phyloP scores from a whole-genome alignment of 768 basidiomycete species.

The Boletus edulis region DNA sequence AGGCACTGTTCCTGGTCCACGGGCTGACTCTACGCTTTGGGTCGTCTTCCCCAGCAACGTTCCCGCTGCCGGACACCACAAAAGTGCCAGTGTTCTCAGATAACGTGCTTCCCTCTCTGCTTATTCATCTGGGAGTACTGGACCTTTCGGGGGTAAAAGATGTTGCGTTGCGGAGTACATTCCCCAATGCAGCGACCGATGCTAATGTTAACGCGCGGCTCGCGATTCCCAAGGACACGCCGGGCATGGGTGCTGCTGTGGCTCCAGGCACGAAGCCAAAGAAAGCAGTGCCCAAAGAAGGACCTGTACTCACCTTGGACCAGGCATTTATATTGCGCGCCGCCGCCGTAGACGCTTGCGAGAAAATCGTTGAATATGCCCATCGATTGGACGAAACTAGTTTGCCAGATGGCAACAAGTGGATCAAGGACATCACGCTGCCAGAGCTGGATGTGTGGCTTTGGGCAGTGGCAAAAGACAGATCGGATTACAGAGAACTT shows the following conservation, averaged over 20 bases:
- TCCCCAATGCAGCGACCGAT: conserved; percentile 44
- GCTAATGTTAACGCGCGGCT: conserved; percentile 43
- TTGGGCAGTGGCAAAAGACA: conserved; percentile 81
- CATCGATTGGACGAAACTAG: conserved; percentile 29
- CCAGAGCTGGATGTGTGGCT: conserved; percentile 74
- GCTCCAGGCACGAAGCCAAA: conserved; percentile 14
- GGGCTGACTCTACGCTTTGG: conserved; percentile 68
- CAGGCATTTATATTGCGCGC: conserved; percentile 77
- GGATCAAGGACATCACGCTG: conserved; percentile 56
- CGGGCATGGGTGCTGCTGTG: neutral
- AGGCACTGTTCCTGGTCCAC: conserved; percentile 80
- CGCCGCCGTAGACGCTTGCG: conserved; percentile 77
- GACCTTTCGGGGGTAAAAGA: conserved; percentile 51
- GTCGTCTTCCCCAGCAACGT: conserved; percentile 46
- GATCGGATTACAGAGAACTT: conserved; percentile 64
- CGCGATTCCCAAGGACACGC: conserved; percentile 21
- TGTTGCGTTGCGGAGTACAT: conserved; percentile 43
- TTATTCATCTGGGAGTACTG: conserved; percentile 73
- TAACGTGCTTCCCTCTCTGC: conserved; percentile 81
- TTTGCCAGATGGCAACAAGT: conserved; percentile 33
- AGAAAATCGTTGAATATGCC: conserved; percentile 59
- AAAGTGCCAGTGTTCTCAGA: conserved; percentile 71
- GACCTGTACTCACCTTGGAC: conserved; percentile 52
- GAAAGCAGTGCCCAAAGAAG: conserved; percentile 36
- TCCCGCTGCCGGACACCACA: conserved; percentile 60